Conservation (phyloP, 2,329 filamentous ascomycete genomes). For the Lachnellula subtilissima region DNA sequence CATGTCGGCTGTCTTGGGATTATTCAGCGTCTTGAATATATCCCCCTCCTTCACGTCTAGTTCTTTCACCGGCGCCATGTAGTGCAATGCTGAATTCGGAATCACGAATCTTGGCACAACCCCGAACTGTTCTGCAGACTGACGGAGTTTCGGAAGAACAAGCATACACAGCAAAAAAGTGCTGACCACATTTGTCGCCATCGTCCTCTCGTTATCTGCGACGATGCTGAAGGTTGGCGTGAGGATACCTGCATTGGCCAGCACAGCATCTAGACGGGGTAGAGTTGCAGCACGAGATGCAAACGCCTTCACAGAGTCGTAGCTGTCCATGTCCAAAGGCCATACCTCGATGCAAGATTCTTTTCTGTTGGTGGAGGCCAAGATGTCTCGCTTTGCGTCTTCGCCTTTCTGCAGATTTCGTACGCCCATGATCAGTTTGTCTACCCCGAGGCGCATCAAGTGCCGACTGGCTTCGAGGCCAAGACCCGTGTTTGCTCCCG, state of each 20-base stretch:
- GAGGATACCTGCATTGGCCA: constrained; percentile 33
- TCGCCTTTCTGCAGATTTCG: constrained; percentile 35
- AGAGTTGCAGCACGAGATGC: constrained; percentile 28
- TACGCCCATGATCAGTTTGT: constrained; percentile 39
- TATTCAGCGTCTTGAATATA: constrained; percentile 15
- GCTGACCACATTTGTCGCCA: constrained; percentile 28
- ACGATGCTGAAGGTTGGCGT: neutral
- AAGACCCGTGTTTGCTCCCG: constrained; percentile 39
- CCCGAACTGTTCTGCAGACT: constrained; percentile 15
- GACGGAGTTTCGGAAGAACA: constrained; percentile 25
- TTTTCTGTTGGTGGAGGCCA: constrained; percentile 5
- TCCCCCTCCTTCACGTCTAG: constrained; percentile 21
- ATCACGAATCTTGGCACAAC: constrained; percentile 21
- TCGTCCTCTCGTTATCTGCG: constrained; percentile 18
- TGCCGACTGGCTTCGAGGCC: constrained; percentile 37
- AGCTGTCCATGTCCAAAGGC: constrained; percentile 17
- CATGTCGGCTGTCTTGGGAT: constrained; percentile 4
- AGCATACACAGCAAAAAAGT: constrained; percentile 26
- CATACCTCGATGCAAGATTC: constrained; percentile 17
- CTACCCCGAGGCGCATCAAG: constrained; percentile 30
- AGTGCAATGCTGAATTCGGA: constrained; percentile 35
- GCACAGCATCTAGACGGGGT: constrained; percentile 39
- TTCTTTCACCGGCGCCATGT: constrained; percentile 16
- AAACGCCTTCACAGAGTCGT: constrained; percentile 16
- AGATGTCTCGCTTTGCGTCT: constrained; percentile 30